Evolutionary conservation across 2,329 filamentous ascomycete species (phyloP).

Genomic region (Xylaria sp.): DNA sequence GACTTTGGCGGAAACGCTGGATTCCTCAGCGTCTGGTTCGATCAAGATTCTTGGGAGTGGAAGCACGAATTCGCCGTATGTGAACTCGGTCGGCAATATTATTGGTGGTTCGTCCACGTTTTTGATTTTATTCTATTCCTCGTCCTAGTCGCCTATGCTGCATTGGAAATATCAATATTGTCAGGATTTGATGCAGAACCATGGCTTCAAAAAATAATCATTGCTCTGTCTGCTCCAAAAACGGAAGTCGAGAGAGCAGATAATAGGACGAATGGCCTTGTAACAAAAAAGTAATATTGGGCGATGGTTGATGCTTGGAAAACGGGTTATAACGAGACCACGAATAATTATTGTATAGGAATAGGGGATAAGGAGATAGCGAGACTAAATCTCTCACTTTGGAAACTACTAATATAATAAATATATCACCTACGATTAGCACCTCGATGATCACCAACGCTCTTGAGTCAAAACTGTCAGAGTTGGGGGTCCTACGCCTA

Average conservation of each 20-base stretch:
- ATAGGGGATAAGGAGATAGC: conserved; percentile 15
- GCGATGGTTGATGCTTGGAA: conserved; percentile 1
- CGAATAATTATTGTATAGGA: conserved; percentile 36
- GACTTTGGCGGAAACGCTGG: conserved; percentile 93
- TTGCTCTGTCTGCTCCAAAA: conserved; percentile 1
- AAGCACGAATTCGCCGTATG: conserved; percentile 83
- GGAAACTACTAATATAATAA: conserved; percentile 24
- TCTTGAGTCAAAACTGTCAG: neutral
- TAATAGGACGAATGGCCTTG: conserved; percentile 33
- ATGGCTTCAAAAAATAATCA: conserved; percentile 31
- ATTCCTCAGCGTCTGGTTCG: conserved; percentile 89
- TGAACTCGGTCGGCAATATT: conserved; percentile 83
- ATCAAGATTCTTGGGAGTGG: conserved; percentile 79
- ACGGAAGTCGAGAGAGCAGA: conserved; percentile 8
- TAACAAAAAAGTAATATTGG: conserved; percentile 37
- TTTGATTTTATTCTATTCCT: conserved; percentile 66
- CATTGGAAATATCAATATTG: conserved; percentile 37
- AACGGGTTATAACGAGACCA: conserved; percentile 32
- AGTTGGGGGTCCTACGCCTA: conserved; percentile 14
- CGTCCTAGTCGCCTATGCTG: conserved; percentile 46
- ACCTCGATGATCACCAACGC: neutral
- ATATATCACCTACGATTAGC: conserved; percentile 7
- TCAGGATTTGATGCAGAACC: conserved; percentile 42
- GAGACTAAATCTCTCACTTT: conserved; percentile 17
- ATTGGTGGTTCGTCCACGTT: conserved; percentile 93